Percentiles rank a stretch among this genome's conserved stretches.
These are phyloP conservation scores for Syncephalastrum racemosum DNA, from an alignment of 371 early-diverging fungal genomes.

Conservation along the genomic window DNA sequence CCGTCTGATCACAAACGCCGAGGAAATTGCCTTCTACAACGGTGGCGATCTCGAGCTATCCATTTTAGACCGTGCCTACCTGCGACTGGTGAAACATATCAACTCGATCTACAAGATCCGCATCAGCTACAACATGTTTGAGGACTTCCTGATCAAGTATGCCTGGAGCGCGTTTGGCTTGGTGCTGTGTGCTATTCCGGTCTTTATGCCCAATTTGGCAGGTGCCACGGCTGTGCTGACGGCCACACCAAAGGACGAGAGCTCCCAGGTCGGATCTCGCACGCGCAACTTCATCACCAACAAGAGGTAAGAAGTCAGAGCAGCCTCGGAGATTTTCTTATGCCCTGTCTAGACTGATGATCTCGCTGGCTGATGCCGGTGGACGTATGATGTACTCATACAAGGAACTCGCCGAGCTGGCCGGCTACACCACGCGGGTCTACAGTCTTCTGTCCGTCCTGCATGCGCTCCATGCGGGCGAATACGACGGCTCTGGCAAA, in stretches of 20 bases:
- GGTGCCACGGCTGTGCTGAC: slow-evolving; percentile 27
- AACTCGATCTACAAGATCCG: slow-evolving; percentile 77
- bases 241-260: slow-evolving; percentile 31
- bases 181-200: slow-evolving; percentile 78
- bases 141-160: slow-evolving; percentile 88
- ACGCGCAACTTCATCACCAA: slow-evolving; percentile 91
- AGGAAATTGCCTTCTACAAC: slow-evolving; percentile 86
- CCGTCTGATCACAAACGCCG: slow-evolving; percentile 85
- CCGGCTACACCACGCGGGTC: slow-evolving; percentile 85
- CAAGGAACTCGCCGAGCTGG: slow-evolving; percentile 84
- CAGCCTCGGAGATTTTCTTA: background rate
- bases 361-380: slow-evolving; percentile 87
- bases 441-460: slow-evolving; percentile 72
- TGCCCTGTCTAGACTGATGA: slow-evolving; percentile 53
- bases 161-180: slow-evolving; percentile 74
- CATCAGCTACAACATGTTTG: slow-evolving; percentile 87
- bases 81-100: slow-evolving; percentile 73
- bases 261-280: slow-evolving; percentile 59
- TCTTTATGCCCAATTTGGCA: slow-evolving; percentile 69
- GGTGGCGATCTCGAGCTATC: slow-evolving; percentile 77
- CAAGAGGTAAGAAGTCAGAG: slow-evolving; percentile 58
- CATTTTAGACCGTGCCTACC: slow-evolving; percentile 71
- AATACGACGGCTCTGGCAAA: slow-evolving; percentile 39
- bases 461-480: slow-evolving; percentile 53
- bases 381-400: slow-evolving; percentile 91